These are phyloP conservation scores for Tuber microsphaerosporum DNA, from an alignment of 495 filamentous ascomycete species.

Conservation along the genomic window DNA sequence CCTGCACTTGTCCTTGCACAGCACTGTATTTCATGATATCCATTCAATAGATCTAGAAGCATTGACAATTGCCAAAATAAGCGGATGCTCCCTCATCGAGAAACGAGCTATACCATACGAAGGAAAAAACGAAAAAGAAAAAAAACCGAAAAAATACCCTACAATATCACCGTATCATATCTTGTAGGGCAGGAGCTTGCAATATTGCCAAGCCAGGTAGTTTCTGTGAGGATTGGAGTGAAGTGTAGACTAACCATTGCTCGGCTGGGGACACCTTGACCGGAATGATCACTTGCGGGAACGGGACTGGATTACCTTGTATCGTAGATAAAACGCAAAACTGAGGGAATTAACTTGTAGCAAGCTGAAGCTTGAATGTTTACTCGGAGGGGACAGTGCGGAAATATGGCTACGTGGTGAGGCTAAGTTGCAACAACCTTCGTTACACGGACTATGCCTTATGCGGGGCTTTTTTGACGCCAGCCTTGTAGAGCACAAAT, in stretches of 20 bases:
- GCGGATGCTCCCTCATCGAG: not conserved
- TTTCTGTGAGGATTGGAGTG: not conserved
- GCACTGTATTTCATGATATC: too few species aligned
- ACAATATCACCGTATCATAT: too few species aligned
- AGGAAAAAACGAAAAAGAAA: too few species aligned
- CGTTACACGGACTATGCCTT: not conserved
- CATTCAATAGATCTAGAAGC: not conserved
- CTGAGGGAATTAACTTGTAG: too few species aligned
- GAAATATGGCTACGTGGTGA: not conserved
- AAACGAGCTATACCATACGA: not conserved
- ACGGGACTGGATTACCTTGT: too few species aligned
- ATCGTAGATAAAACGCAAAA: not conserved
- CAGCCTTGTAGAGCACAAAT: not conserved
- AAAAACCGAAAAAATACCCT: not conserved
- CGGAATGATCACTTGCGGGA: not conserved
- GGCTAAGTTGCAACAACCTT: not conserved
- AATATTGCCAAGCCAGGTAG: not conserved
- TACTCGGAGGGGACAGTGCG: not conserved
- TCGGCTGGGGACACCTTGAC: not conserved
- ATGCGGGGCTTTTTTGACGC: not conserved
- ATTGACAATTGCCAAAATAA: not conserved
- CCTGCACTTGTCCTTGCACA: too few species aligned
- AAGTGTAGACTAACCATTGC: not conserved
- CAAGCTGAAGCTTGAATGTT: not conserved
- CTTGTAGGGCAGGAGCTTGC: too few species aligned